Evolutionary conservation across 2,329 filamentous ascomycete genomes (phyloP), one percentile per base, ranked within the genome.

Genomic region (Blastomyces emzantsi): DNA sequence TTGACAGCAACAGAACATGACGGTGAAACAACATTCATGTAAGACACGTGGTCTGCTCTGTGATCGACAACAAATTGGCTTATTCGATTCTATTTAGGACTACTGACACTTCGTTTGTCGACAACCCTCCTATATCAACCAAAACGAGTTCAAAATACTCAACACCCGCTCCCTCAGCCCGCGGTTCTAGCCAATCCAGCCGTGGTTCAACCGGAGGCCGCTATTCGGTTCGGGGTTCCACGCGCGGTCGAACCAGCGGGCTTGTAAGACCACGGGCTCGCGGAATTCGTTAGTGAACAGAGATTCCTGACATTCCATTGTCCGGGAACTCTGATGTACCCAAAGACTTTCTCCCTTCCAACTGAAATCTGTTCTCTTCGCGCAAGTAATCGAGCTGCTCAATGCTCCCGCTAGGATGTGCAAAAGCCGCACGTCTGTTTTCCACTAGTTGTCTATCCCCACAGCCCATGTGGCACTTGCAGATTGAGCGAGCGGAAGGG

Each of bases 21-120:
- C 68, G 78, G 78, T 19, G 92, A 97, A 69, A 89, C 89, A 61
- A 96, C 92, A 0, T 96, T 96, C 71, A 85, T 97, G 87, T 90
- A 78, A 76, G 84, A 5, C 25, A 76, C 25, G 22, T 17, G 22
- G 8, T 6, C 19, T 59, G 7, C 22, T 45, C 22, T 19, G 22
- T 60, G 58, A 28, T 52, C 52, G 36, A 41, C 33, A 25, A 51
- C 33, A 25, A 25, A 25, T 60, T 56, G 17, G 54, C 54, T 56
- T 41, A 49, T 17, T 62, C 25, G 17, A 54, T 17, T 51, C 17
- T 25, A 13, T 59, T 51, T 30, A 93, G 90, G 82, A 96, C 92
- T 30, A 96, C 90, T 13, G 92, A 96, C 72, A 95, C 89, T 6
- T 90, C 90, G 1, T 97, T 96, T 72, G 86, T 96, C 63, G 91